Evolutionary conservation across 192 early-diverging fungal genomes (phyloP).

Genomic region (Backusella australiensis): DNA sequence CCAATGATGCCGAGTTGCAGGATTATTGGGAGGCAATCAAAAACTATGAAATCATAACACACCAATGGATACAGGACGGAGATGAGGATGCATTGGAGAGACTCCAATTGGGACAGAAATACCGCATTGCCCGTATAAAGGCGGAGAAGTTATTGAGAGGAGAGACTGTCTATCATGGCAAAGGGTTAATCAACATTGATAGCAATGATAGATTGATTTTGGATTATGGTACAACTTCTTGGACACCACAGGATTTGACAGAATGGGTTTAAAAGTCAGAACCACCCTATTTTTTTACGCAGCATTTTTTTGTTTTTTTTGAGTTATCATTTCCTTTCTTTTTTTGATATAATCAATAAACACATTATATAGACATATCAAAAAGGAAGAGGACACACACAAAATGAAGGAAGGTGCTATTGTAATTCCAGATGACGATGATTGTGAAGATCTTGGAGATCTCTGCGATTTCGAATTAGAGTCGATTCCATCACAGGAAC

Average conservation of each 20-base stretch:
- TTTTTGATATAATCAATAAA: background rate
- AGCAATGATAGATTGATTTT: background rate
- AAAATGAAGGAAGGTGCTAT: background rate
- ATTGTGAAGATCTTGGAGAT: background rate
- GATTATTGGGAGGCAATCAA: background rate
- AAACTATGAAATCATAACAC: background rate
- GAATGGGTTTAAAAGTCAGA: conserved; percentile 15
- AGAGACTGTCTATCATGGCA: conserved; percentile 12
- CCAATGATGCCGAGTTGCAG: background rate
- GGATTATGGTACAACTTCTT: conserved; percentile 1
- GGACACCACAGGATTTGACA: conserved; percentile 12
- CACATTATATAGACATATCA: background rate
- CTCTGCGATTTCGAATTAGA: background rate
- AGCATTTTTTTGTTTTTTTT: background rate
- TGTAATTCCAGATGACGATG: background rate
- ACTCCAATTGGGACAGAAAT: conserved; percentile 12
- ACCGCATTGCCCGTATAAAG: conserved; percentile 22
- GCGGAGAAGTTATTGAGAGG: conserved; percentile 16
- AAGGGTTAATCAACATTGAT: conserved; percentile 2
- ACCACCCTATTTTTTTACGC: background rate
- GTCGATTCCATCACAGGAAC: background rate
- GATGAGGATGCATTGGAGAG: background rate
- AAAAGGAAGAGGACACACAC: background rate
- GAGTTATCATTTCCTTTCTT: background rate
- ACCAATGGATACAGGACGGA: conserved; percentile 4